A percentile compares a stretch with the other conserved stretches of the same genome.
Conservation (phyloP, 1,284 basidiomycete genomes). For the Pseudozyma tsukubaensis region DNA sequence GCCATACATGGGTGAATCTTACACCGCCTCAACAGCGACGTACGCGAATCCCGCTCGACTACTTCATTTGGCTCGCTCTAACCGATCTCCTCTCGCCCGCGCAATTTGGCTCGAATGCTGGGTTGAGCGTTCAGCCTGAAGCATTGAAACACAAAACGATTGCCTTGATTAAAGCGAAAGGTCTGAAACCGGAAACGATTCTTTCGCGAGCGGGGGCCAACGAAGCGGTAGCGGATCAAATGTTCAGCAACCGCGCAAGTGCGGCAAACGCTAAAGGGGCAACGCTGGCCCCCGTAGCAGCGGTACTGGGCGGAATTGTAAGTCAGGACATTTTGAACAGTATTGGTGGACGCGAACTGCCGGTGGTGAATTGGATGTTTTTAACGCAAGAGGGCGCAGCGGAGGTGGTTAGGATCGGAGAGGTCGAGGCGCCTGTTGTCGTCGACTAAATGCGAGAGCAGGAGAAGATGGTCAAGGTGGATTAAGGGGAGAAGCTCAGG, state of each 20-base stretch:
- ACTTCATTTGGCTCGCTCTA: slow-evolving; percentile 29
- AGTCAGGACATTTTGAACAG: slow-evolving; percentile 95
- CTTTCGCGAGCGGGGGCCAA: slow-evolving; percentile 4
- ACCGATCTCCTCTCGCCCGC: slow-evolving; percentile 14
- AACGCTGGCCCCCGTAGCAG: slow-evolving; percentile 83
- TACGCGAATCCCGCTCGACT: slow-evolving; percentile 22
- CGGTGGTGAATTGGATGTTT: slow-evolving; percentile 90
- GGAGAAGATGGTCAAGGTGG: no score
- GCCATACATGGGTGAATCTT: slow-evolving; percentile 76
- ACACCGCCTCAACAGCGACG: slow-evolving; percentile 28
- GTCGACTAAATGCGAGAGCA: slow-evolving; percentile 9
- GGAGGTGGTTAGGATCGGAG: slow-evolving; percentile 18
- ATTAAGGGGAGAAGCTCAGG: no score
- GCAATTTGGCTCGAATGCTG: no score
- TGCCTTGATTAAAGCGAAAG: slow-evolving; percentile 29
- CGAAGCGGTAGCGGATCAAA: slow-evolving; percentile 8
- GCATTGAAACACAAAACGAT: slow-evolving; percentile 15
- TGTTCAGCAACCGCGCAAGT: slow-evolving; percentile 15
- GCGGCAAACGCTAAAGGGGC: slow-evolving; percentile 74
- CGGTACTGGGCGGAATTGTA: slow-evolving; percentile 90
- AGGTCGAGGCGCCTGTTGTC: slow-evolving; percentile 1
- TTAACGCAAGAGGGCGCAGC: slow-evolving; percentile 70
- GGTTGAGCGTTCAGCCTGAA: slow-evolving; percentile 6
- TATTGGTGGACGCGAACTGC: slow-evolving; percentile 86
- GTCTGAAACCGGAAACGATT: slow-evolving; percentile 16